Conservation (phyloP, 768 basidiomycete species). For the Leccinum obscurum region DNA sequence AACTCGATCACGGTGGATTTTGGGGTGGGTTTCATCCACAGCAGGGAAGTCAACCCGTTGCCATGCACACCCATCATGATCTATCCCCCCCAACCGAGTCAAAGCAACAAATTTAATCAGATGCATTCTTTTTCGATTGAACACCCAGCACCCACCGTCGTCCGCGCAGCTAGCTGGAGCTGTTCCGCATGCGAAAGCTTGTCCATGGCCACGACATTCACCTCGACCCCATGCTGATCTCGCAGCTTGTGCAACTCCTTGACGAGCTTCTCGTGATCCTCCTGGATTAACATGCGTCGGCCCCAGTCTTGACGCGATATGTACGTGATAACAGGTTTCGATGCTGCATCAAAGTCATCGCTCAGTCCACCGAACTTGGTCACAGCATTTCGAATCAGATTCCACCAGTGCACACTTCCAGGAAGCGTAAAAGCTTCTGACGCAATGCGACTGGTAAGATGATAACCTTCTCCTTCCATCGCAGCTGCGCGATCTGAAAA, state of each 20-base stretch:
- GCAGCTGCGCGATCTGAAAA: slow-evolving; percentile 86
- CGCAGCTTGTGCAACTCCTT: slow-evolving; percentile 67
- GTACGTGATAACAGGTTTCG: slow-evolving; percentile 86
- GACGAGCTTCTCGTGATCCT: slow-evolving; percentile 80
- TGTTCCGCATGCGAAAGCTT: slow-evolving; percentile 79
- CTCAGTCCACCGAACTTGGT: slow-evolving; percentile 68
- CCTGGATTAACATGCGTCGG: slow-evolving; percentile 72
- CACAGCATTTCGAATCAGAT: slow-evolving; percentile 69
- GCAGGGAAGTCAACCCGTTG: slow-evolving; percentile 81
- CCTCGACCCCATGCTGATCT: slow-evolving; percentile 76
- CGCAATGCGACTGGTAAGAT: slow-evolving; percentile 73
- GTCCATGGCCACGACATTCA: slow-evolving; percentile 86
- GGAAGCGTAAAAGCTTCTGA: slow-evolving; percentile 72
- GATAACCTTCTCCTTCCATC: slow-evolving; percentile 67
- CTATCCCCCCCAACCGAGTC: slow-evolving; percentile 38
- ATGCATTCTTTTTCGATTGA: neutral
- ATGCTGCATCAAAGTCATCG: slow-evolving; percentile 43
- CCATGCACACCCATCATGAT: slow-evolving; percentile 96
- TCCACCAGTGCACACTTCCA: slow-evolving; percentile 85
- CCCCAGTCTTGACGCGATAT: slow-evolving; percentile 89
- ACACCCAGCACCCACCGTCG: slow-evolving; percentile 61
- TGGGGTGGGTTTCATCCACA: slow-evolving; percentile 90
- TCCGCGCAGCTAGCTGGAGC: slow-evolving; percentile 74
- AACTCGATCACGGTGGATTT: slow-evolving; percentile 91
- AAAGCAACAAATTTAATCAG: neutral